A percentile compares a stretch with the other conserved stretches of the same genome.
phyloP scores from a whole-genome alignment of 2,329 filamentous ascomycete genomes.

The Aureobasidium sp. region DNA sequence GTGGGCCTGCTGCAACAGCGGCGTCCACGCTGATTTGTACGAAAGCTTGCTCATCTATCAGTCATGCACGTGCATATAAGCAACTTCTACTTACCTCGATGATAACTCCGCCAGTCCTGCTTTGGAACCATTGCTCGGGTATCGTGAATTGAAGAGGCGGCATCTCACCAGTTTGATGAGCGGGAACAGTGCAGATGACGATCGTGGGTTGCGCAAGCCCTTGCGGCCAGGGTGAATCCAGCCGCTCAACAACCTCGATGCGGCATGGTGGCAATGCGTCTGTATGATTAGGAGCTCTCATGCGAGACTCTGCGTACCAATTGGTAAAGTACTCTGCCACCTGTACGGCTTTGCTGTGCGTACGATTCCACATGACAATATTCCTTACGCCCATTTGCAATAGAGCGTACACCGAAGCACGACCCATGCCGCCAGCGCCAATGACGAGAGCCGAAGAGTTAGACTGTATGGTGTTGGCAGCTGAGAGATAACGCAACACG shows the following conservation, averaged over 20 bases:
- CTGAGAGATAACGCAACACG: slow-evolving; percentile 64
- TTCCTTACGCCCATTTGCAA: slow-evolving; percentile 69
- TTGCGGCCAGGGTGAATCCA: slow-evolving; percentile 58
- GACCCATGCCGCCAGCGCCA: slow-evolving; percentile 66
- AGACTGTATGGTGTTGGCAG: slow-evolving; percentile 53
- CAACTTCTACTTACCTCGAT: slow-evolving; percentile 49
- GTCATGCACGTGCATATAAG: not conserved
- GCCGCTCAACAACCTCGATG: slow-evolving; percentile 54
- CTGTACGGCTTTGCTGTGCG: slow-evolving; percentile 56
- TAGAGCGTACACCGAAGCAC: slow-evolving; percentile 71
- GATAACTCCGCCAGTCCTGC: slow-evolving; percentile 67
- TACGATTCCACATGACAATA: slow-evolving; percentile 69
- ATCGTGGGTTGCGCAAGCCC: slow-evolving; percentile 61
- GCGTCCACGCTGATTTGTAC: slow-evolving; percentile 67
- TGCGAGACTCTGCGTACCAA: slow-evolving; percentile 30
- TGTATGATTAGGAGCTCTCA: slow-evolving; percentile 8
- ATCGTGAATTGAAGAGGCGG: slow-evolving; percentile 64
- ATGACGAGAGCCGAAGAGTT: slow-evolving; percentile 49
- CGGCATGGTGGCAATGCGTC: slow-evolving; percentile 16
- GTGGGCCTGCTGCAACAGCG: slow-evolving; percentile 61
- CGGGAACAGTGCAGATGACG: slow-evolving; percentile 69
- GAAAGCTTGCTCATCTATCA: slow-evolving; percentile 35
- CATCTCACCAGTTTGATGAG: slow-evolving; percentile 56
- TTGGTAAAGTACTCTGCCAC: slow-evolving; percentile 65
- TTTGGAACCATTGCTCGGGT: slow-evolving; percentile 62